phyloP scores from a whole-genome alignment of 2,329 filamentous ascomycete species.

The Monilinia fructigena region DNA sequence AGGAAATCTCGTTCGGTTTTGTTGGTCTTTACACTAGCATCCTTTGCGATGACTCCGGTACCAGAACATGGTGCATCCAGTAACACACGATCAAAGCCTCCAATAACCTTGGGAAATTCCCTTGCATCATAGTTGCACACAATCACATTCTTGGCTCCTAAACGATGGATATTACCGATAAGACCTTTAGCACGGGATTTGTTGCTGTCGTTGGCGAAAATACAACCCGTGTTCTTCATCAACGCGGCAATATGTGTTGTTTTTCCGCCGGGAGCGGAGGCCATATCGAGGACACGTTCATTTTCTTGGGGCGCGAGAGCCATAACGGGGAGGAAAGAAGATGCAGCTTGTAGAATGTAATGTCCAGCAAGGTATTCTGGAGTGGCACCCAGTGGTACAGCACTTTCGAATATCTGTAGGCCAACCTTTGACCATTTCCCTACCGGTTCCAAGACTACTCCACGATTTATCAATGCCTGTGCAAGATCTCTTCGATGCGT shows the following conservation, averaged over 20 bases:
- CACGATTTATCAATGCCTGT: constrained; percentile 90
- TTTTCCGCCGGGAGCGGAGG: constrained; percentile 92
- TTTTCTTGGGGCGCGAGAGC: constrained; percentile 90
- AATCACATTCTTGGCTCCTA: constrained; percentile 89
- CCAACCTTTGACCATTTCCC: constrained; percentile 99
- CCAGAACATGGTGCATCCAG: constrained; percentile 95
- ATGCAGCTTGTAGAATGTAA: constrained; percentile 96
- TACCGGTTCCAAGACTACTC: constrained; percentile 92
- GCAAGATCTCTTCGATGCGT: constrained; percentile 76
- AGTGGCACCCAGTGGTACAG: constrained; percentile 78
- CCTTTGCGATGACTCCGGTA: constrained; percentile 96
- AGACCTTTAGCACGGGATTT: constrained; percentile 92
- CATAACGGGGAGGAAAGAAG: constrained; percentile 97
- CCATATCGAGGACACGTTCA: constrained; percentile 89
- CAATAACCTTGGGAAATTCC: constrained; percentile 91
- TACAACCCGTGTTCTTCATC: constrained; percentile 95
- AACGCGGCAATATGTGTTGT: constrained; percentile 94
- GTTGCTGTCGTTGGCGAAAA: constrained; percentile 96
- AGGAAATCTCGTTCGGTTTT: constrained; percentile 96
- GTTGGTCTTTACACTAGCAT: constrained; percentile 95
- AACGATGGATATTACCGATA: constrained; percentile 94
- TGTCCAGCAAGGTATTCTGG: constrained; percentile 96
- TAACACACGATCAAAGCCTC: constrained; percentile 90
- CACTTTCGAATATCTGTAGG: constrained; percentile 91
- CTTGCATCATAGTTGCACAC: constrained; percentile 95